Evolutionary conservation across 768 basidiomycete genomes (phyloP), one percentile per base, ranked within the genome.

Genomic region (Panaeolus cyanescens): DNA sequence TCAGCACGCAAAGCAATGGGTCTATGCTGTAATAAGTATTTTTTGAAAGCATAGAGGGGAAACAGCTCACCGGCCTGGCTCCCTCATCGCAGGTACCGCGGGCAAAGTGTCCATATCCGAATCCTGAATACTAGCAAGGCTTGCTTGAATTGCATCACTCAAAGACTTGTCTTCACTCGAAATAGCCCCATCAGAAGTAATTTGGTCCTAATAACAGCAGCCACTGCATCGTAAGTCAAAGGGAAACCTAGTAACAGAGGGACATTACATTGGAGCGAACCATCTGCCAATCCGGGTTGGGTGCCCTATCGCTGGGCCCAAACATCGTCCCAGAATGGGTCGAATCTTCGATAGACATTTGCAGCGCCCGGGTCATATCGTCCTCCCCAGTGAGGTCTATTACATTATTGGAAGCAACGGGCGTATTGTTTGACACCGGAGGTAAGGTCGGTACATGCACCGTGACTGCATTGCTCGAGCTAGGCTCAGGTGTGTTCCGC

Each of bases 131-230:
- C 45, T 50, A 2, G 45, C 45, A 12, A 91, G 74, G 70, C 89
- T 91, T 4, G 85, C 89, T 72, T 88, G 83, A 40, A 92, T 90
- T 0, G 89, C 91, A 28, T 86, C 85, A 65, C 83, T 86, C 72
- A 92, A 74, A 33, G 79, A 80, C 54, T 86, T 83, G 40, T 90
- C 82, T n/a, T 89, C 87, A 22, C 80, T 79, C 20, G 82, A 64
- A 20, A 67, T 74, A 32, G 74, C 63, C 58, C 71, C 58, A 70
- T 74, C 79, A 79, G 70, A 54, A 55, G 65, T 53, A 62, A 62
- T 32, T 32, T 59, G 55, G 53, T n/a, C 62, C 53, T 39, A 56
- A 63, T 31, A 65, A 54, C 63, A 62, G 55, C 32, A 63, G 56
- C 54, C 57, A 33, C 19, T 36, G 62, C 57, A 36, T 55, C 33